These are phyloP conservation scores for Diutina catenulata DNA, from an alignment of 1,139 yeast genomes.

Conservation along the genomic window DNA sequence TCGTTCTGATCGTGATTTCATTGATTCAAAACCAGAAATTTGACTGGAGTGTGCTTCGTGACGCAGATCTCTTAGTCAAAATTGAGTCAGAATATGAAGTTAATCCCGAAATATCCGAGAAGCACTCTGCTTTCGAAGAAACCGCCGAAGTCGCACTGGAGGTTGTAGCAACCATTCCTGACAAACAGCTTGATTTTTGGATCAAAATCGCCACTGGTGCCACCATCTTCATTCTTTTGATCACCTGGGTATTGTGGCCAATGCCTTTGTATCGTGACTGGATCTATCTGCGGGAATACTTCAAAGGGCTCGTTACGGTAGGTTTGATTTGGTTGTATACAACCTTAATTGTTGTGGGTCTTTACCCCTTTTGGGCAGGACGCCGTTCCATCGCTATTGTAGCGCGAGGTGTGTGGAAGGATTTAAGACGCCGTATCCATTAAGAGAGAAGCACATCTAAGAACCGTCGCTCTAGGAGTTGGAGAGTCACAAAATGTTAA, in stretches of 20 bases:
- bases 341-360: conserved; percentile 20
- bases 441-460: too few relatives aligned
- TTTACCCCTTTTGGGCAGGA: conserved; percentile 28
- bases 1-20: conserved; percentile 16
- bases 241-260: conserved; percentile 34
- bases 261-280: conserved; percentile 33
- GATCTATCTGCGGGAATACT: conserved; percentile 26
- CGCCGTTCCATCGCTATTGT: conserved; percentile 16
- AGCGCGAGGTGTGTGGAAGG: conserved; percentile 13
- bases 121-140: conserved; percentile 5
- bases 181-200: conserved; percentile 12
- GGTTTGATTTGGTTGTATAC: conserved; percentile 28
- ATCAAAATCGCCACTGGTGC: conserved; percentile 20
- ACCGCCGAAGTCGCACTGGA: conserved; percentile 6
- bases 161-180: conserved; percentile 8
- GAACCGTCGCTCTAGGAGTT: too few relatives aligned
- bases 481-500: too few relatives aligned
- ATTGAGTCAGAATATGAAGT: conserved; percentile 7
- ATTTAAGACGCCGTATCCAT: too few relatives aligned
- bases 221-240: conserved; percentile 16
- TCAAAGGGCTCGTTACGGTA: conserved; percentile 28
- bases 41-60: conserved; percentile 20
- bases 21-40: conserved; percentile 16
- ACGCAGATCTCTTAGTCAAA: conserved; percentile 14
- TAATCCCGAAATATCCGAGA: not conserved